A percentile compares a stretch with the other conserved stretches of the same genome.
Evolutionary conservation across 2,329 filamentous ascomycete genomes (phyloP).

Genomic region (Pestalotiopsis sp.): DNA sequence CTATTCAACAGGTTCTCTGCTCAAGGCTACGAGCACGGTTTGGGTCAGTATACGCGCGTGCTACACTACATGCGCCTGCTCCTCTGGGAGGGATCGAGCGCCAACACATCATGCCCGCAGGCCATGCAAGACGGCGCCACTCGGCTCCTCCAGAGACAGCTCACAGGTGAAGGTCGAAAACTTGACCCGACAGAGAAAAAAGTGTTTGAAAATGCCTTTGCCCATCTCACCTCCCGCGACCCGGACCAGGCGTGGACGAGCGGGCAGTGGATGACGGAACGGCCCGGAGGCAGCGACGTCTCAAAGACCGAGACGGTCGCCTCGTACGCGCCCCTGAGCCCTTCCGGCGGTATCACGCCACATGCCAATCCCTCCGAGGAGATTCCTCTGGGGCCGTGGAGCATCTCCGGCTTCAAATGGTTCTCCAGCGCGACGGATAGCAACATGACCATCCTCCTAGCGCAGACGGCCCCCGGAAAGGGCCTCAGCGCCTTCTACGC

Average conservation of each 20-base stretch:
- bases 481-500: constrained; percentile 55
- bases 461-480: constrained; percentile 40
- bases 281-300: constrained; percentile 58
- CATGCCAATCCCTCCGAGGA: constrained; percentile 15
- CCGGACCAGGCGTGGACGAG: constrained; percentile 52
- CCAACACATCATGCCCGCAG: constrained; percentile 44
- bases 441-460: constrained; percentile 57
- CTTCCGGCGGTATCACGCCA: constrained; percentile 11
- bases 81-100: constrained; percentile 21
- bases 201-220: constrained; percentile 41
- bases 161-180: constrained; percentile 17
- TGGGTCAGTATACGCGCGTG: constrained; percentile 52
- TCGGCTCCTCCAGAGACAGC: constrained; percentile 29
- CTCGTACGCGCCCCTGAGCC: constrained; percentile 16
- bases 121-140: constrained; percentile 54
- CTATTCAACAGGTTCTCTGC: constrained; percentile 48
- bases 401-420: constrained; percentile 62
- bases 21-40: constrained; percentile 56
- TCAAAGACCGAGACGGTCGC: constrained; percentile 57
- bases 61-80: constrained; percentile 54
- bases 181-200: constrained; percentile 18
- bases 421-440: constrained; percentile 63
- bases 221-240: constrained; percentile 44
- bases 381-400: constrained; percentile 35
- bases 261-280: constrained; percentile 65